Percentiles rank a stretch among this genome's conserved stretches.
Evolutionary conservation across 306 rosid genomes (phyloP).

Genomic region (Quercus alba): DNA sequence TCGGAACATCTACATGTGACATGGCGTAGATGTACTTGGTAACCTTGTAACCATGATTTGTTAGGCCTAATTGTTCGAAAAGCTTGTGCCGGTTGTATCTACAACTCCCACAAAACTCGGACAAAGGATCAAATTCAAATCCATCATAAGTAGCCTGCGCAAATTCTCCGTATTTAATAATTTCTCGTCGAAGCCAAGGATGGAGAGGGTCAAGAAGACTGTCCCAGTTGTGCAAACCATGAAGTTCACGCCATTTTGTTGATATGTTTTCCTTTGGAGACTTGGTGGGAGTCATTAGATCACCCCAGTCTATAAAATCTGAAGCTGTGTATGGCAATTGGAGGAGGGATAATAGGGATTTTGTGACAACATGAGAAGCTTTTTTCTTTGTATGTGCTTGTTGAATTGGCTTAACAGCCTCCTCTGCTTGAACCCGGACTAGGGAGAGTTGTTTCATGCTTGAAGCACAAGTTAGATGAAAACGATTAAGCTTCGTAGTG

Average conservation of each 20-base stretch:
- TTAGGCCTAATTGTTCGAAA: slow-evolving; percentile 36
- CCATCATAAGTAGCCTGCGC: slow-evolving; percentile 70
- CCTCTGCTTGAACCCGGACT: slow-evolving; percentile 24
- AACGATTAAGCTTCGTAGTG: not conserved
- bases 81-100: slow-evolving; percentile 41
- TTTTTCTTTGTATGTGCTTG: slow-evolving; percentile 19
- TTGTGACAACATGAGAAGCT: slow-evolving; percentile 20
- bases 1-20: slow-evolving; percentile 55
- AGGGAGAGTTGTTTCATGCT: not conserved
- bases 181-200: slow-evolving; percentile 51
- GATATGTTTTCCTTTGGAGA: slow-evolving; percentile 57
- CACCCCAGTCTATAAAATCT: too few species aligned
- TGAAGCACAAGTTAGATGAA: not conserved
- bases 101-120: slow-evolving; percentile 61
- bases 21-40: slow-evolving; percentile 59
- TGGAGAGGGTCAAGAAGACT: slow-evolving; percentile 47
- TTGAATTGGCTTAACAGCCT: slow-evolving; percentile 14
- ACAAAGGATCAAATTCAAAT: slow-evolving; percentile 56
- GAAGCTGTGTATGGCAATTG: slow-evolving; percentile 36
- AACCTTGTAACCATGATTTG: slow-evolving; percentile 37
- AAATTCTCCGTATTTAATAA: slow-evolving; percentile 69
- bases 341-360: slow-evolving; percentile 43
- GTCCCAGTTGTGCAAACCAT: slow-evolving; percentile 44
- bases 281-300: slow-evolving; percentile 35
- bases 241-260: slow-evolving; percentile 44